phyloP scores from a whole-genome alignment of 2,329 filamentous ascomycete species.

The Plectosphaerella cucumerina region DNA sequence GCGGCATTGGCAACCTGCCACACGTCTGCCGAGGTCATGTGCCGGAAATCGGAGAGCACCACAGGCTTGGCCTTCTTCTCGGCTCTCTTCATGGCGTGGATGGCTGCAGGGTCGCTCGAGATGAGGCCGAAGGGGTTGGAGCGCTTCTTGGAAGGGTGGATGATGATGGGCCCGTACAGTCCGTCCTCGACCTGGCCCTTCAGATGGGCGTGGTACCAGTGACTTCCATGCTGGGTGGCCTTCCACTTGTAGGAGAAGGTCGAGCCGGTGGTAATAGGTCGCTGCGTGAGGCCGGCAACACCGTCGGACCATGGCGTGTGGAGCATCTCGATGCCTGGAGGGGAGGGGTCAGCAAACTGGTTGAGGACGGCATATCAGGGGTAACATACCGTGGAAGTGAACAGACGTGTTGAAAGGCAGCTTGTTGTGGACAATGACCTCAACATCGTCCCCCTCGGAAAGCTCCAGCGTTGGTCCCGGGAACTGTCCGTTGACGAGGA shows the following conservation, averaged over 20 bases:
- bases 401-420: conserved; percentile 43
- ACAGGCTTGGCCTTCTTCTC: conserved; percentile 42
- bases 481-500: conserved; percentile 55
- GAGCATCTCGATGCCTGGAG: conserved; percentile 22
- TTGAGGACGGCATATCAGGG: neutral
- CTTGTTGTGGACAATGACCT: conserved; percentile 40
- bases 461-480: conserved; percentile 57
- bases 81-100: conserved; percentile 38
- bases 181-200: conserved; percentile 56
- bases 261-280: conserved; percentile 41
- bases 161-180: conserved; percentile 51
- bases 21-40: conserved; percentile 45
- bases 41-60: conserved; percentile 52
- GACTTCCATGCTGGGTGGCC: conserved; percentile 53
- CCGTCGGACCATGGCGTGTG: conserved; percentile 57
- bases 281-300: conserved; percentile 52
- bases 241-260: conserved; percentile 50
- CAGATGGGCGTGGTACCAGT: conserved; percentile 59
- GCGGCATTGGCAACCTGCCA: conserved; percentile 38
- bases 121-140: conserved; percentile 47
- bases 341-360: conserved; percentile 4
- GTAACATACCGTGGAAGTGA: conserved; percentile 41
- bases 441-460: conserved; percentile 44
- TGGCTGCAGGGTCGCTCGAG: conserved; percentile 26
- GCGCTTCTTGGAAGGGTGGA: conserved; percentile 30